Percentiles rank a stretch among this genome's conserved stretches.
Evolutionary conservation across 2,329 filamentous ascomycete genomes (phyloP).

Genomic region (Rhynchosporium graminicola): DNA sequence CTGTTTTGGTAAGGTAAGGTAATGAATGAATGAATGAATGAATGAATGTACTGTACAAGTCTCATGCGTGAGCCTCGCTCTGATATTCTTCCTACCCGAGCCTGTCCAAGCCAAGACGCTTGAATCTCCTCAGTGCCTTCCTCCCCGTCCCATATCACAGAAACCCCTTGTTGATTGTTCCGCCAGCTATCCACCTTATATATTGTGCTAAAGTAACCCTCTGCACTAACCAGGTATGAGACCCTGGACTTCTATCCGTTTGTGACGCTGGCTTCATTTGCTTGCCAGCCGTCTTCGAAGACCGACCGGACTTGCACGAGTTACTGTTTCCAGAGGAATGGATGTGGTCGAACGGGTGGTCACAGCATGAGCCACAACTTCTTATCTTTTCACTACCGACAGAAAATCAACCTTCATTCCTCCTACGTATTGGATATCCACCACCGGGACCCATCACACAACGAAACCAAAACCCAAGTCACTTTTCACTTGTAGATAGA

Average conservation of each 20-base stretch:
- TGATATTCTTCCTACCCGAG: neutral
- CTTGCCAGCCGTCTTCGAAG: slow-evolving; percentile 30
- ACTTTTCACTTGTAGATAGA: slow-evolving; percentile 21
- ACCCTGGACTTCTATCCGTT: slow-evolving; percentile 32
- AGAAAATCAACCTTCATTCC: slow-evolving; percentile 24
- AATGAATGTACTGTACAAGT: neutral
- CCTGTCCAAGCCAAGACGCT: neutral
- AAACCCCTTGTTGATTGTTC: slow-evolving; percentile 33
- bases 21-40: too few relatives aligned
- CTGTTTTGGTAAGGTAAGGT: slow-evolving; percentile 2
- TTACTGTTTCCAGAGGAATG: slow-evolving; percentile 40
- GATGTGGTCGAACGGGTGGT: slow-evolving; percentile 35
- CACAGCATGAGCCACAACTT: slow-evolving; percentile 39
- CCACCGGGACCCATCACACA: slow-evolving; percentile 26
- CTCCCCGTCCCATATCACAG: slow-evolving; percentile 26
- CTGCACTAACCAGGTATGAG: slow-evolving; percentile 33
- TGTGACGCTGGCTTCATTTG: slow-evolving; percentile 27
- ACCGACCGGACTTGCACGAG: slow-evolving; percentile 32
- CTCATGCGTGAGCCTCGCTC: slow-evolving; percentile 14
- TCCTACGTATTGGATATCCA: slow-evolving; percentile 20
- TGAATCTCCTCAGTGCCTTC: slow-evolving; percentile 3
- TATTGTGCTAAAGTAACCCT: slow-evolving; percentile 27
- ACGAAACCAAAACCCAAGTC: slow-evolving; percentile 19
- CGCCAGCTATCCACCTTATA: slow-evolving; percentile 14
- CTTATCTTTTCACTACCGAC: slow-evolving; percentile 32